Base-by-base conservation (phyloP, 805 yeast species). In the Pichia gijzeniarum region DNA sequence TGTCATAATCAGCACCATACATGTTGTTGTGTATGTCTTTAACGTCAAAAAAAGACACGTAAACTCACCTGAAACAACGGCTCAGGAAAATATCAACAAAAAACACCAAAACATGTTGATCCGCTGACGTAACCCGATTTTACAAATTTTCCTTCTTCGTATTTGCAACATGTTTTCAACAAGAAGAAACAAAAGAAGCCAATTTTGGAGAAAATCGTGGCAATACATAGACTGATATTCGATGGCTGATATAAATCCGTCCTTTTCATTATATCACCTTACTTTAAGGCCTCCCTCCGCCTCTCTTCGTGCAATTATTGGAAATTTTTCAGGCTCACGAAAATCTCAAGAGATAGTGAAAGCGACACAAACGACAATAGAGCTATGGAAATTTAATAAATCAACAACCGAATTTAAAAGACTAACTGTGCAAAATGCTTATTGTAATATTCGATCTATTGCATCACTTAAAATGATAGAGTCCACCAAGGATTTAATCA, bases 271-370 rank as follows among this genome's bases (percentile, higher is more conserved):
- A 30, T 88, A 86, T 64, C 75, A 86, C 54, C 69, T 85, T 49
- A 85, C 96, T 7, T 68, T 88, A n/a, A 73, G 74, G 52, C 70
- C 67, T 7, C 82, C 90, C 3, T 61, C 79, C 5, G 71, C 79
- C 35, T 70, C 79, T 3, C 60, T 73, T 5, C 62, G 63, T 28
- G 72, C 89, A 2, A 68, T 81, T n/a, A 70, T 77, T 6, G 96
- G 96, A 1, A 76, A 73, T 50, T 88, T 89, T 58, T 63, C 74
- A 1, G 87, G 70, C 37, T 57, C 68, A 57, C 63, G 59, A 51
- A 76, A 73, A 56, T 58, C 70, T 17, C 91, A 85, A 58, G 85
- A 81, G 49, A 66, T 87, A 19, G 75, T 83, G 12, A 60, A 78
- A 28, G 81, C 82, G 4, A 70, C 77, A 5, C 71, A 79, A 18